Base-by-base conservation (phyloP, 208 protist species). In the Trichomonas gallinae region DNA sequence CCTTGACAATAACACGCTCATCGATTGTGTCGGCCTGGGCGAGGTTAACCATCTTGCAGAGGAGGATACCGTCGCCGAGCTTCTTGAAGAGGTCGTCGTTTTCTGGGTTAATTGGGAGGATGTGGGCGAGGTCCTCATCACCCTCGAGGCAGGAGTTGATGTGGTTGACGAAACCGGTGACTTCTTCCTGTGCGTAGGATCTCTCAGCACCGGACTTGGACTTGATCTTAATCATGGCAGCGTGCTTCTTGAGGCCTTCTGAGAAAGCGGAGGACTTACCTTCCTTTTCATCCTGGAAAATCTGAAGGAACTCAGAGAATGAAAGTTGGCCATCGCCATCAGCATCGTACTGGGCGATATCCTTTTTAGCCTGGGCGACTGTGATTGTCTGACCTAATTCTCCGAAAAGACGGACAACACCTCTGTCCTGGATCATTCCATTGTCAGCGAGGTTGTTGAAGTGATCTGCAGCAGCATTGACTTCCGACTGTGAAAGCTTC, bases 41-140 rank as follows among this genome's bases (percentile, higher is more conserved):
- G 36, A 97, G 63, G 97, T 97, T 97, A 45, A 97, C 97, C 85
- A 97, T 96, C 63, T 97, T 97, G 49, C 96, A 93, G 11, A 97
- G 72, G 42, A 97, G 82, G 38, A 97, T 87, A 96, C 97, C 97
- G 96, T 97, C 97, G 26, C 48, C 15, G 17, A 97, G 96, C 31
- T 51, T 63, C 49, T 58, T 97, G 87, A 96, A 96, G 85, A 96
- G 10, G 23, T 83, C 96, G 36, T 96, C 81, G 13, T 36, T 58
- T 31, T 45, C 81, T 91, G 88, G 63, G 34, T 97, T 58, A 26
- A 97, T 97, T 91, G 96, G 96, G 21, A 97, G 42, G 31, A 97
- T 45, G 23, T 97, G 96, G 0, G 15, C 45, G 44, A 97, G 93
- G 44, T 97, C 97, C 38, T 89, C n/a, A 96, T 97, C 97, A 44